A percentile compares a stretch with the other conserved stretches of the same genome.
Conservation (phyloP, 768 basidiomycete species). For the Pleurotus platypus region DNA sequence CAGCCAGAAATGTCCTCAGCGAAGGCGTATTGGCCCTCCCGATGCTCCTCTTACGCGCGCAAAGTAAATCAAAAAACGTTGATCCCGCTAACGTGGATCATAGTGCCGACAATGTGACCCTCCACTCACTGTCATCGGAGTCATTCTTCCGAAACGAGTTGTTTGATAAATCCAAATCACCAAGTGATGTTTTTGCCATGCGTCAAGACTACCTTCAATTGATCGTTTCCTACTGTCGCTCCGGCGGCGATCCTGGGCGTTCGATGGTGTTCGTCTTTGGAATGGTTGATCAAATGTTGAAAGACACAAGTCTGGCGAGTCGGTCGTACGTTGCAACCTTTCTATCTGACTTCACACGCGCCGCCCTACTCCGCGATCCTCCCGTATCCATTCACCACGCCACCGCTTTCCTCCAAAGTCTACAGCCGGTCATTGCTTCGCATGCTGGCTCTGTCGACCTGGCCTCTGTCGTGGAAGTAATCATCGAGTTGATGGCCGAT, state of each 20-base stretch:
- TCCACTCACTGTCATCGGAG: constrained; percentile 20
- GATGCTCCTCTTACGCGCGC: constrained; percentile 43
- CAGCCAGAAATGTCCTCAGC: constrained; percentile 50
- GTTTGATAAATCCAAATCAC: constrained; percentile 39
- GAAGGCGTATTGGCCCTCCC: constrained; percentile 73
- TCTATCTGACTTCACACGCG: constrained; percentile 47
- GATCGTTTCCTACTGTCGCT: constrained; percentile 42
- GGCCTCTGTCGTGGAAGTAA: constrained; percentile 49
- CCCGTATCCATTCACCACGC: constrained; percentile 44
- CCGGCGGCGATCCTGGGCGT: constrained; percentile 35
- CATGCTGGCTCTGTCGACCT: constrained; percentile 52
- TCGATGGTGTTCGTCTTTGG: constrained; percentile 1
- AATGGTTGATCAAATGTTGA: constrained; percentile 1
- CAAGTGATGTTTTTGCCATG: constrained; percentile 57
- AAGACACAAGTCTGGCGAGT: background rate
- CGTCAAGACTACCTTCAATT: constrained; percentile 61
- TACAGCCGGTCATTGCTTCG: constrained; percentile 52
- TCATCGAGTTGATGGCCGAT: constrained; percentile 41
- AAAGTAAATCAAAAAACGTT: constrained; percentile 38
- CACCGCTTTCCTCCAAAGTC: constrained; percentile 46
- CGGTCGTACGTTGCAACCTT: constrained; percentile 40
- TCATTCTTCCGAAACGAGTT: constrained; percentile 27
- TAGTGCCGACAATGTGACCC: constrained; percentile 21
- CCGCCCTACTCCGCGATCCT: constrained; percentile 44
- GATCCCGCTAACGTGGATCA: constrained; percentile 28